Evolutionary conservation across 1,284 basidiomycete species (phyloP), one percentile per base, ranked within the genome.

Genomic region (Calocybe gambosa): DNA sequence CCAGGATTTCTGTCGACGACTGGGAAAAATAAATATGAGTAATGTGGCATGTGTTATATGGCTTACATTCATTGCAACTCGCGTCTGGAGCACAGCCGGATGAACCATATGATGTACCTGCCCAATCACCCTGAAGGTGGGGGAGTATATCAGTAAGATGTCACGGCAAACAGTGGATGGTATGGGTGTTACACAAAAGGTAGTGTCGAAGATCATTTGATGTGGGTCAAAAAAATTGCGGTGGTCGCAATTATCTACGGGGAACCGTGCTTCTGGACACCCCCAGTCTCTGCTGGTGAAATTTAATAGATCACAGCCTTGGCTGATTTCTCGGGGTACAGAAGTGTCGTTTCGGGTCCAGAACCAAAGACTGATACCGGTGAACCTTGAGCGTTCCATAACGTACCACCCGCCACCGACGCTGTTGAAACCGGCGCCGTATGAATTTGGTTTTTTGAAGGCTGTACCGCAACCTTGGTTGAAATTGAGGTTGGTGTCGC

Each of bases 381-480:
- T 57, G 8, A 51, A 48, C 10, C 25, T 36, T 13, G 62, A 62
- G 46, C 70, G 71, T 52, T 60, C 56, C 65, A 77, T 62, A 39
- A 59, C 74, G 52, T 67, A 78, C 61, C 66, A 76, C 4, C 80
- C 80, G 16, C 80, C 80, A 18, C 68, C 65, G 28, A 59, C 61
- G 4, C 47, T 45, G 60, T 83, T 83, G 65, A 81, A 77, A 18
- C 52, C 55, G 20, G 61, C 16, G 10, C 80, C 80, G 53, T 73
- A 81, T 16, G 77, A 72, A n/a, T 59, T 62, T 10, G 58, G 48
- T 13, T 64, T 63, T 13, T 55, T 60, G 54, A 78, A 73, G 15
- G 61, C 57, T 31, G 76, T 74, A 38, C 79, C 78, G 58, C 83
- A 85, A n/a, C 82, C 82, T 55, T 74, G 69, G 56, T 85, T 84